These are phyloP conservation scores for Aspergillus leporis DNA, from an alignment of 495 filamentous ascomycete genomes.

Conservation along the genomic window DNA sequence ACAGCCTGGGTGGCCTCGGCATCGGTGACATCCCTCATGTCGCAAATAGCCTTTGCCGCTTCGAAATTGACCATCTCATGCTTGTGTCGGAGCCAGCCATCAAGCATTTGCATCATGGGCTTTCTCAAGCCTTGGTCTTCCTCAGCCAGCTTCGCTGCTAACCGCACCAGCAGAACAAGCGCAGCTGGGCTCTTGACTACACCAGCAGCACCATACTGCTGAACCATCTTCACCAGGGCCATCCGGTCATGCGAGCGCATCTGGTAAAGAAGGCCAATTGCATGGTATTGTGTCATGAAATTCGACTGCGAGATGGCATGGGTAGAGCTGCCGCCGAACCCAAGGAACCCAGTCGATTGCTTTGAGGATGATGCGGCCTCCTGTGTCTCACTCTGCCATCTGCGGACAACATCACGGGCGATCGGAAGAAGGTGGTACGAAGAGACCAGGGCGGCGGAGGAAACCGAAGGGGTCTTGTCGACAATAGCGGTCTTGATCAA, in stretches of 20 bases:
- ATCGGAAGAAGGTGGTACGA: slow-evolving; percentile 98
- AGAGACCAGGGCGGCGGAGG: slow-evolving; percentile 93
- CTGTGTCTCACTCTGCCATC: slow-evolving; percentile 99
- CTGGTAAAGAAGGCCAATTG: slow-evolving; percentile 95
- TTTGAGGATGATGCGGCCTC: slow-evolving; percentile 91
- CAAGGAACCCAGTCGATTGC: slow-evolving; percentile 84
- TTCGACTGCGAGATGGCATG: slow-evolving; percentile 69
- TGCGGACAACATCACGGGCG: slow-evolving; percentile 88
- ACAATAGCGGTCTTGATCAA: slow-evolving; percentile 99
- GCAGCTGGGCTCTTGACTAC: slow-evolving; percentile 94
- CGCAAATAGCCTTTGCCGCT: slow-evolving; percentile 95
- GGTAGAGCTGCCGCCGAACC: slow-evolving; percentile 73
- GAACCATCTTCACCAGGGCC: slow-evolving; percentile 99
- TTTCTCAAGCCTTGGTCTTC: slow-evolving; percentile 86
- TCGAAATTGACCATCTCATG: slow-evolving; percentile 99
- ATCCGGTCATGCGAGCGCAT: slow-evolving; percentile 98
- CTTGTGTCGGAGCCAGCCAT: slow-evolving; percentile 97
- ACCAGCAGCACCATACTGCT: slow-evolving; percentile 90
- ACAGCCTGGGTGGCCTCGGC: slow-evolving; percentile 90
- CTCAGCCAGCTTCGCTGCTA: slow-evolving; percentile 93
- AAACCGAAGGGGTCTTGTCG: slow-evolving; percentile 97
- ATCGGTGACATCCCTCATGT: slow-evolving; percentile 90
- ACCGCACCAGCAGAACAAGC: slow-evolving; percentile 83
- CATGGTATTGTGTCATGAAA: slow-evolving; percentile 98
- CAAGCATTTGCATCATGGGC: slow-evolving; percentile 91